Evolutionary conservation across 805 yeast genomes (phyloP).

Genomic region (Spathaspora gorwiae): DNA sequence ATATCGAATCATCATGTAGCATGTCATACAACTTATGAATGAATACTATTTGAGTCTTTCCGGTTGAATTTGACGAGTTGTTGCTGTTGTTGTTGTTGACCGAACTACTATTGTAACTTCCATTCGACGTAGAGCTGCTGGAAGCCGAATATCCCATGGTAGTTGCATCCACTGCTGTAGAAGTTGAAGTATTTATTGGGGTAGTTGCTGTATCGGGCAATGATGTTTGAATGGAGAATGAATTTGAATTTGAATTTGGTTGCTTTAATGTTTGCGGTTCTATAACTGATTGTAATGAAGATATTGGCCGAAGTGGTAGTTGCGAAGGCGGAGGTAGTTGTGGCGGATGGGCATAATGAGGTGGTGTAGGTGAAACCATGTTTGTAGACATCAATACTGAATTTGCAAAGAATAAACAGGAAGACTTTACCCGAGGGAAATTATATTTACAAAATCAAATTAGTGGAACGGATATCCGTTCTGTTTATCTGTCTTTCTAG

Average conservation of each 20-base stretch:
- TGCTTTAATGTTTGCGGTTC: neutral
- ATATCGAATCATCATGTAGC: slow-evolving; percentile 72
- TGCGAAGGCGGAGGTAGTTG: neutral
- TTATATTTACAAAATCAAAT: too few species aligned
- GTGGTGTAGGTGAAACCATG: neutral
- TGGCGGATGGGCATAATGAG: neutral
- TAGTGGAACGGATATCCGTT: too few species aligned
- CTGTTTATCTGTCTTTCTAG: too few species aligned
- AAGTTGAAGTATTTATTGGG: neutral
- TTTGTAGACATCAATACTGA: neutral
- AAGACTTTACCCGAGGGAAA: too few species aligned
- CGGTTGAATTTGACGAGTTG: slow-evolving; percentile 4
- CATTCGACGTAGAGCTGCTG: neutral
- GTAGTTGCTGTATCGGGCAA: neutral
- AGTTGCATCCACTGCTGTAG: neutral
- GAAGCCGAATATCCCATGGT: neutral
- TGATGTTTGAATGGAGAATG: neutral
- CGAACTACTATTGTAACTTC: neutral
- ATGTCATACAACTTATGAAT: slow-evolving; percentile 87
- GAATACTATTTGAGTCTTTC: slow-evolving; percentile 48
- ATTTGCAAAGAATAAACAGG: too few species aligned
- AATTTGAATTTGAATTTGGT: neutral
- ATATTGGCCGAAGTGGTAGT: neutral
- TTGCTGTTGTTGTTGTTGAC: neutral
- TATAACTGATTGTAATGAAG: too few species aligned